These are phyloP conservation scores for Alternaria ventricosa DNA, from an alignment of 2,329 filamentous ascomycete genomes.

Conservation along the genomic window DNA sequence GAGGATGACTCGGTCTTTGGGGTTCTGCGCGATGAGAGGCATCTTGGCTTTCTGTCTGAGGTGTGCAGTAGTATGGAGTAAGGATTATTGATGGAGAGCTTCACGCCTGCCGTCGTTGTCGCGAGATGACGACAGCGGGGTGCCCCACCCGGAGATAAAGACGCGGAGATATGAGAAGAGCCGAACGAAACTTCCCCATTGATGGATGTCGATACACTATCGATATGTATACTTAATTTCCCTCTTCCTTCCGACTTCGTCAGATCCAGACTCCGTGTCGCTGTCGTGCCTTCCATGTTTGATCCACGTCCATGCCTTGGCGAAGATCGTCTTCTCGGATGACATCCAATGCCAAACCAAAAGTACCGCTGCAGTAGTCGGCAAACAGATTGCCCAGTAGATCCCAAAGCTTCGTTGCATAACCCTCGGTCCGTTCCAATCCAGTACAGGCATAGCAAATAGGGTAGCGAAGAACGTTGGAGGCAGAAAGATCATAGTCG, in stretches of 20 bases:
- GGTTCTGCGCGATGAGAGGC: constrained; percentile 45
- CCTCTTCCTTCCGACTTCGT: too few species aligned
- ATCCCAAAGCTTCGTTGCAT: background rate
- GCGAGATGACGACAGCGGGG: constrained; percentile 23
- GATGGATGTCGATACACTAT: background rate
- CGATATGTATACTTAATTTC: too few species aligned
- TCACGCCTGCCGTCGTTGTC: background rate
- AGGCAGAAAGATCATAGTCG: background rate
- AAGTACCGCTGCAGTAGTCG: background rate
- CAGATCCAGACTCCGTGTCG: too few species aligned
- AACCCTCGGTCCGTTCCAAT: background rate
- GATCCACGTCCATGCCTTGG: background rate
- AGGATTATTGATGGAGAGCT: background rate
- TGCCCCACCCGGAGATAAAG: constrained; percentile 15
- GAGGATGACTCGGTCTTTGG: constrained; percentile 75
- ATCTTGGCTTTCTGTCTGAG: constrained; percentile 15
- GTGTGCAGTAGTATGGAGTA: background rate
- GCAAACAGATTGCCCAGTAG: background rate
- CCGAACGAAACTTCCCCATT: background rate
- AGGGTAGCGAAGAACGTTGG: background rate
- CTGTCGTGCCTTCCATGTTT: background rate
- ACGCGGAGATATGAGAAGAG: background rate
- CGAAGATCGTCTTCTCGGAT: background rate
- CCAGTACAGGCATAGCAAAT: background rate
- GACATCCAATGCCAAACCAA: background rate